These are phyloP conservation scores for Leishmania turanica DNA, from an alignment of 208 protist species.

Conservation along the genomic window DNA sequence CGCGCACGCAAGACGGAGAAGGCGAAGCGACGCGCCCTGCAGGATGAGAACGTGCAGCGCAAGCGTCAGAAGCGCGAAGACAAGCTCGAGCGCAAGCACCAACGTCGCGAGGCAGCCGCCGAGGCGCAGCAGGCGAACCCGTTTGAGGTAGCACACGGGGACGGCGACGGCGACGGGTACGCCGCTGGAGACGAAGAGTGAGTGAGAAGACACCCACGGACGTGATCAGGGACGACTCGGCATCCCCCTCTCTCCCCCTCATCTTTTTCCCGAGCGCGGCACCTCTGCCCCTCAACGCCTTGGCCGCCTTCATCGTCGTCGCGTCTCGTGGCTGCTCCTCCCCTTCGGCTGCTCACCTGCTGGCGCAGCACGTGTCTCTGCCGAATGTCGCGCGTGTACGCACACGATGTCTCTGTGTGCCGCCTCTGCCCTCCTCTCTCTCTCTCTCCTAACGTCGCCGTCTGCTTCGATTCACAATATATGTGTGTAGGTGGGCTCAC, in stretches of 20 bases:
- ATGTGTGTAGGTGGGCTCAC: too few species aligned
- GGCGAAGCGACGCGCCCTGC: constrained; percentile 70
- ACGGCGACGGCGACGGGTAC: constrained; percentile 46
- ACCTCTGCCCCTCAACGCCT: neutral
- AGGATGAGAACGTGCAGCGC: constrained; percentile 83
- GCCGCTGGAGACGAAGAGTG: constrained; percentile 51
- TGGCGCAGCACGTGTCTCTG: neutral
- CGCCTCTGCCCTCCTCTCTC: neutral
- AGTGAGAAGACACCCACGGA: neutral
- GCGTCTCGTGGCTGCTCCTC: neutral
- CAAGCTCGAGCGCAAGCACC: constrained; percentile 61
- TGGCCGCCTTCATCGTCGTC: neutral
- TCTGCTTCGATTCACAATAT: neutral
- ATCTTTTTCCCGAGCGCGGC: neutral
- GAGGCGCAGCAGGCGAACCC: constrained; percentile 70
- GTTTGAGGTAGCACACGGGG: constrained; percentile 65
- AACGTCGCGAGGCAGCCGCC: constrained; percentile 61
- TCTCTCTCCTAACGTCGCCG: neutral
- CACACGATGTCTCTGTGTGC: neutral
- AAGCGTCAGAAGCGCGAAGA: constrained; percentile 63
- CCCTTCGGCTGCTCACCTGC: neutral
- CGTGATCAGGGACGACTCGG: neutral
- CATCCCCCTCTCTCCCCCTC: neutral
- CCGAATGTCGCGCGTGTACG: neutral
- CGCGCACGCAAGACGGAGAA: constrained; percentile 67